Evolutionary conservation across 2,329 filamentous ascomycete species (phyloP).

Genomic region (Geosmithia flava): DNA sequence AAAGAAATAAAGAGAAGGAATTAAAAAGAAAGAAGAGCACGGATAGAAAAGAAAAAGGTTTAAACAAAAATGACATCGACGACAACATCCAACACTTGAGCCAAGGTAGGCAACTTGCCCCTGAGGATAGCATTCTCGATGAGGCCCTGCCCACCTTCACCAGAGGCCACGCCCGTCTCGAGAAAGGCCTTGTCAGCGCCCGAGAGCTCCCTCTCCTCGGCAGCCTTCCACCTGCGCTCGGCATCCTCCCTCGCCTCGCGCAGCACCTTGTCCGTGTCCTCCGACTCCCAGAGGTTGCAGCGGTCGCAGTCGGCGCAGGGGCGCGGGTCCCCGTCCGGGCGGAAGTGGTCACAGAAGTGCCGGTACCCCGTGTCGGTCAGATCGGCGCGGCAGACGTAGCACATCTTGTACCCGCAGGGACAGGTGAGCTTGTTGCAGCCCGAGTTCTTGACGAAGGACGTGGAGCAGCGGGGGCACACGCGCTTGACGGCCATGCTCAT

Average conservation of each 20-base stretch:
- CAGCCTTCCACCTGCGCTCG: slow-evolving; percentile 57
- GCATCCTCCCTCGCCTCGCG: slow-evolving; percentile 58
- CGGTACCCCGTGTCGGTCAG: slow-evolving; percentile 66
- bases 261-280: slow-evolving; percentile 58
- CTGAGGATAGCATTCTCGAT: slow-evolving; percentile 19
- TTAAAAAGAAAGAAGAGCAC: neutral
- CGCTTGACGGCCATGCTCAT: slow-evolving; percentile 92
- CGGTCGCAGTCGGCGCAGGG: slow-evolving; percentile 68
- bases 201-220: slow-evolving; percentile 46
- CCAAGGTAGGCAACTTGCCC: slow-evolving; percentile 22
- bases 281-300: slow-evolving; percentile 69
- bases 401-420: slow-evolving; percentile 95
- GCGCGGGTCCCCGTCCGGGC: slow-evolving; percentile 60
- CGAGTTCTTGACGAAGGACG: slow-evolving; percentile 82
- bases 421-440: slow-evolving; percentile 98
- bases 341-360: slow-evolving; percentile 95
- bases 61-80: slow-evolving; percentile 30
- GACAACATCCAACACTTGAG: slow-evolving; percentile 31
- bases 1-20: neutral
- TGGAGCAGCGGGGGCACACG: slow-evolving; percentile 82
- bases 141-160: slow-evolving; percentile 2
- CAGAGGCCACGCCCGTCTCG: slow-evolving; percentile 33
- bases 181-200: slow-evolving; percentile 43
- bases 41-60: too few species aligned
- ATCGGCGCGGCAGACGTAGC: slow-evolving; percentile 83